Base-by-base conservation (phyloP, 176 grass and related monocot genomes). In the Rhynchospora tenuis region DNA sequence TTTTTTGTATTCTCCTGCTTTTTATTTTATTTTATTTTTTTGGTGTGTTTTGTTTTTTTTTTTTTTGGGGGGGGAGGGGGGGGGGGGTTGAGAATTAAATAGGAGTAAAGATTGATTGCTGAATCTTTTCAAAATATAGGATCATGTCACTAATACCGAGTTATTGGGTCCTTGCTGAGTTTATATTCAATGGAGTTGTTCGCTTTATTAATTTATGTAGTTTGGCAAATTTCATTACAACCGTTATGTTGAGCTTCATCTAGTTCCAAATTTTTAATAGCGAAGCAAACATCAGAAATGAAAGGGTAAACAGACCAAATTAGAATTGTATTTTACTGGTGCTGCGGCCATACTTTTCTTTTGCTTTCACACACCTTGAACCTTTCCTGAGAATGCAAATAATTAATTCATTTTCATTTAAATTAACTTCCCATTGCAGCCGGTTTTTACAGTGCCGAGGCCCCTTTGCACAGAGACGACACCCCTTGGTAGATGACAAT, bases 401-500 rank as follows among this genome's bases (percentile, higher is more conserved):
- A 64, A 27, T 68, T 12, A 23, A 24, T 66, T 9, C 14, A 10
- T 66, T 74, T 75, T 48, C 27, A 47, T 56, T 84, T 31, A 31
- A 71, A 80, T 83, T 87, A 11, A 54, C 29, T 73, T 19, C 73
- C 20, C 84, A 60, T 94, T 94, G 85, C 94, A 94, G 91, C 45
- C 91, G 94, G 23, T 97, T 97, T 80, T 87, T 97, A 72, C 94
- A 97, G 79, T 93, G 91, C 58, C 89, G 94, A 91, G 94, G 94
- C 2, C 94, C 94, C 42, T 97, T 93, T 83, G 94, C 94, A 80
- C 89, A 91, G 71, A 88, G 94, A 77, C 89, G 91, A 54, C 94
- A 97, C 71, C 91, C 91, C 0, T 81, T 97, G 85, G 94, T 97
- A 47, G 89, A 93, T 85, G 87, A 89, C 26, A 47, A 81, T 16